Conservation (phyloP, 331 rosid genomes). For the Acacia concinna region DNA sequence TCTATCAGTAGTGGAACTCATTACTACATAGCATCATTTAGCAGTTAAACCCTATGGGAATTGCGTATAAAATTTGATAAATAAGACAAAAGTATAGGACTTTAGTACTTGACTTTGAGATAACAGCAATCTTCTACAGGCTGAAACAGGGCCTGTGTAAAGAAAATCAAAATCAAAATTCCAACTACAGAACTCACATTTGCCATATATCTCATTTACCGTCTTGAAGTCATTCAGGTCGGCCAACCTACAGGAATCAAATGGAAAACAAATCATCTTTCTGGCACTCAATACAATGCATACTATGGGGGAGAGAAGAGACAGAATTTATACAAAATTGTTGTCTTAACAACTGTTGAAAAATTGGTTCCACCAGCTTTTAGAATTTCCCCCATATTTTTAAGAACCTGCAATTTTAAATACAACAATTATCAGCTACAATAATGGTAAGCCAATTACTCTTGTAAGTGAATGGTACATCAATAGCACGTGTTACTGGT, state of each 20-base stretch:
- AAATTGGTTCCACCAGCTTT: conserved; percentile 76
- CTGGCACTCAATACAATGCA: neutral
- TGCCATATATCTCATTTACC: conserved; percentile 80
- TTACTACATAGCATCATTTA: conserved; percentile 8
- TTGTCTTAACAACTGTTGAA: conserved; percentile 82
- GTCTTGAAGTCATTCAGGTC: conserved; percentile 85
- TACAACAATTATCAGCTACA: neutral
- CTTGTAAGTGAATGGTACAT: neutral
- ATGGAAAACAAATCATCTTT: conserved; percentile 11
- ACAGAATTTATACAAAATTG: conserved; percentile 62
- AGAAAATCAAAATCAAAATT: conserved; percentile 20
- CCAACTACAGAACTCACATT: conserved; percentile 57
- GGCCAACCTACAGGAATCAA: conserved; percentile 69
- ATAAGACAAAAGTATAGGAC: neutral
- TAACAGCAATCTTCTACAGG: neutral
- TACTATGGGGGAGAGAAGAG: neutral
- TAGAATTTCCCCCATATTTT: conserved; percentile 89
- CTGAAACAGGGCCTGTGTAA: neutral
- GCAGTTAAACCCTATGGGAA: neutral
- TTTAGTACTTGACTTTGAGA: neutral
- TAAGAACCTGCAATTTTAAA: conserved; percentile 54
- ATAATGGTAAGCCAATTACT: neutral
- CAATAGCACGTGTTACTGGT: neutral
- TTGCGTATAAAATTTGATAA: neutral
- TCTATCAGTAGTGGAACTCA: conserved; percentile 7